Percentiles rank a stretch among this genome's conserved stretches.
Conservation (phyloP, 1,139 yeast species). For the Saccharomycopsis hybrid region DNA sequence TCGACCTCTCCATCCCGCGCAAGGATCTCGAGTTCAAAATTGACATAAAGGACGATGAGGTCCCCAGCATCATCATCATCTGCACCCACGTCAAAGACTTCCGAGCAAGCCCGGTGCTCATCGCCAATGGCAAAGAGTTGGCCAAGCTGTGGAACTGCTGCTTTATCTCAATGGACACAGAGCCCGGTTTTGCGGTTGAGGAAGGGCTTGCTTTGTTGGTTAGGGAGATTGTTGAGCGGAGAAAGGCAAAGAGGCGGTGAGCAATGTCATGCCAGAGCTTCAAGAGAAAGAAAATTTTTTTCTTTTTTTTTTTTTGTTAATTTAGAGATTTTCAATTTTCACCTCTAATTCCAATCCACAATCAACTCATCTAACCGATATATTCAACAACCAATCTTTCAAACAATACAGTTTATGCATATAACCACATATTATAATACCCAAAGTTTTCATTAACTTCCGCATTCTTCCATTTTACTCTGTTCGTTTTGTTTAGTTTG, state of each 20-base stretch:
- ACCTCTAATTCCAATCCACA: too few species aligned
- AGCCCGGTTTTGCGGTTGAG: slow-evolving; percentile 44
- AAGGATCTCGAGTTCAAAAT: slow-evolving; percentile 9
- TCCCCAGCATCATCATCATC: slow-evolving; percentile 60
- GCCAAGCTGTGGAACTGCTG: slow-evolving; percentile 61
- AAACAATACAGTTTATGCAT: too few species aligned
- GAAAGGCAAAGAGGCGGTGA: slow-evolving; percentile 23
- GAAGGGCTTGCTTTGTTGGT: slow-evolving; percentile 49
- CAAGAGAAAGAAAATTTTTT: neutral
- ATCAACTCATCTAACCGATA: too few species aligned
- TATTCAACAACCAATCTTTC: too few species aligned
- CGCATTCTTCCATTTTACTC: too few species aligned
- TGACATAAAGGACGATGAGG: slow-evolving; percentile 6
- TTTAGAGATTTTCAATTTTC: too few species aligned
- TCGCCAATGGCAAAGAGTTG: slow-evolving; percentile 48
- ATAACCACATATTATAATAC: too few species aligned
- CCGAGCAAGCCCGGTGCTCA: slow-evolving; percentile 50
- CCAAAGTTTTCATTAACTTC: too few species aligned
- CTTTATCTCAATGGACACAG: slow-evolving; percentile 52
- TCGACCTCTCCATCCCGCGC: slow-evolving; percentile 2
- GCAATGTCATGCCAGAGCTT: neutral
- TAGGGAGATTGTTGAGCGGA: slow-evolving; percentile 47
- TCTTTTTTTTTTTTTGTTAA: neutral
- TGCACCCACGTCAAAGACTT: slow-evolving; percentile 55
- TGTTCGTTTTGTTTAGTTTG: too few species aligned